Conservation (phyloP, 2,329 filamentous ascomycete genomes). For the Didymella glomerata region DNA sequence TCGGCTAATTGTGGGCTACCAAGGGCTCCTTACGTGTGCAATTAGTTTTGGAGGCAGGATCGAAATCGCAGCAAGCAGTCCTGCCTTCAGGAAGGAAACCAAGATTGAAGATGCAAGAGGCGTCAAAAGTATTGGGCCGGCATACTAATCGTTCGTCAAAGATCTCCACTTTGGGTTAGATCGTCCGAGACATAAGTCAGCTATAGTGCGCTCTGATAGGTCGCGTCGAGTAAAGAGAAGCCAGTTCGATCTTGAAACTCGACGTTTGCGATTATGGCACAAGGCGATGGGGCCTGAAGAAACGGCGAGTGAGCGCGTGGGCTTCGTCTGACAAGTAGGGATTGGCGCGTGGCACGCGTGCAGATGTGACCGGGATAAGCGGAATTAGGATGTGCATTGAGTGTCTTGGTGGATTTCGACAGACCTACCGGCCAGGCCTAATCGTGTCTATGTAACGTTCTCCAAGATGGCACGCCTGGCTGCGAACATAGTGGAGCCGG, state of each 20-base stretch:
- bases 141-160: slow-evolving; percentile 44
- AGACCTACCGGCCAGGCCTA: slow-evolving; percentile 2
- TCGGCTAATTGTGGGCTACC: slow-evolving; percentile 23
- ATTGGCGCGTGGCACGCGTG: slow-evolving; percentile 27
- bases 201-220: slow-evolving; percentile 40
- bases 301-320: slow-evolving; percentile 24
- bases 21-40: slow-evolving; percentile 5
- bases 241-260: slow-evolving; percentile 20
- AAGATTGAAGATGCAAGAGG: slow-evolving; percentile 36
- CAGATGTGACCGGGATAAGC: slow-evolving; percentile 31
- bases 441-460: slow-evolving; percentile 18
- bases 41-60: neutral
- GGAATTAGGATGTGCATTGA: slow-evolving; percentile 19
- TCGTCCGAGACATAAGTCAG: slow-evolving; percentile 30
- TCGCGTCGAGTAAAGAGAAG: slow-evolving; percentile 16
- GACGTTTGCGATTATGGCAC: slow-evolving; percentile 35
- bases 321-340: slow-evolving; percentile 22
- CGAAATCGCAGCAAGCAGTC: neutral
- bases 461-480: slow-evolving; percentile 20
- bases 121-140: slow-evolving; percentile 31
- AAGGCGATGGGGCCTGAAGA: slow-evolving; percentile 36
- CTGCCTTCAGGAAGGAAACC: neutral
- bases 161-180: slow-evolving; percentile 36
- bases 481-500: slow-evolving; percentile 21
- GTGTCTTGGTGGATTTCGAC: slow-evolving; percentile 7